phyloP scores from a whole-genome alignment of 148 eudicot species.

The Chenopodium berlandieri region DNA sequence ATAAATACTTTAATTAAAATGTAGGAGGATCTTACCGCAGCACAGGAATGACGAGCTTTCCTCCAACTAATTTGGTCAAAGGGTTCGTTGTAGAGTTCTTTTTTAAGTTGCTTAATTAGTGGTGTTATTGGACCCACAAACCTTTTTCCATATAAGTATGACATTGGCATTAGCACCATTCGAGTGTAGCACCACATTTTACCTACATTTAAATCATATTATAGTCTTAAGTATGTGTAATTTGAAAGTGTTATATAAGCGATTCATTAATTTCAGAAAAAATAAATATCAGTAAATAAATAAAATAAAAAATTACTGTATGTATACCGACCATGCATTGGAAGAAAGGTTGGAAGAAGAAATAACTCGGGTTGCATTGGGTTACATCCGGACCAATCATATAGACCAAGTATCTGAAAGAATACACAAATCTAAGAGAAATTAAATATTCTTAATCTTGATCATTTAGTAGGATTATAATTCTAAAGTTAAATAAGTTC shows the following conservation, averaged over 20 bases:
- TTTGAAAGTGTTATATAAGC: too few species aligned
- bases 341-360: constrained; percentile 39
- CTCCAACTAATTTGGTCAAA: not conserved
- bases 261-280: too few species aligned
- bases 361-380: constrained; percentile 49
- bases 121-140: constrained; percentile 1
- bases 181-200: not conserved
- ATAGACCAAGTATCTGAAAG: constrained; percentile 39
- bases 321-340: constrained; percentile 32
- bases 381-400: constrained; percentile 42
- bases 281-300: too few species aligned
- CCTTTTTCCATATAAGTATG: not conserved
- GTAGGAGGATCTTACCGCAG: not conserved
- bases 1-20: too few species aligned
- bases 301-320: too few species aligned
- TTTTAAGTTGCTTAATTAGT: not conserved
- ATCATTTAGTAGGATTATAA: too few species aligned
- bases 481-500: too few species aligned
- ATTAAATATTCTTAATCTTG: too few species aligned
- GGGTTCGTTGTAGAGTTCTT: not conserved
- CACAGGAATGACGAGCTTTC: not conserved
- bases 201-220: not conserved
- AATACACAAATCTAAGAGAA: not conserved
- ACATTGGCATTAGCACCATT: not conserved
- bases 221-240: too few species aligned